Evolutionary conservation across 139 green algal genomes (phyloP), one percentile per base, ranked within the genome.

Genomic region (Chloropicon primus): DNA sequence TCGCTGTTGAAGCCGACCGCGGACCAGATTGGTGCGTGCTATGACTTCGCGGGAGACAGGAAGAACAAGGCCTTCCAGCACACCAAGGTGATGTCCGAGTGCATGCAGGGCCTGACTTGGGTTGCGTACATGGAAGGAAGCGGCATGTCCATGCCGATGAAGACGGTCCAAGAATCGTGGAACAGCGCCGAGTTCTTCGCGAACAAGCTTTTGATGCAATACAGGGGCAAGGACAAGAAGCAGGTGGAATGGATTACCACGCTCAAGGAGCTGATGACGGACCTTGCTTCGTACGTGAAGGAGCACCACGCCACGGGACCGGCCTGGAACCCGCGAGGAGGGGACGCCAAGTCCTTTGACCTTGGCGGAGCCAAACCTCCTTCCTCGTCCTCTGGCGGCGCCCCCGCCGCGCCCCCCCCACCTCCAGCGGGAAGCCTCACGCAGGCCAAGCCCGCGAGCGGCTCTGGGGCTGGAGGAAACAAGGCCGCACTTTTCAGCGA

Each of bases 161-260:
- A 90, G 82, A 89, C 93, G 28, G 89, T 97, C 10, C 81, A 88
- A 1, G 91, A 98, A 29, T 78, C 28, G 25, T 93, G 85, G 89
- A 84, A 91, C 22, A 78, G 82, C 21, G 90, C 93, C 1, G 91
- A 97, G 79, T 97, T 97, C 77, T 97, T 86, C 54, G 81, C 89
- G 26, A 97, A 96, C 84, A 97, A 97, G 84, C 77, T 94, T 21
- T 83, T 97, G 3, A 88, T 90, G 80, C 86, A 93, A 80, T 85
- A 88, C 77, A 81, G 81, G 1, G 78, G 75, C 75, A 87, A 87
- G 76, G 87, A 90, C 29, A 74, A 73, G 21, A 76, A 41, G 17
- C 85, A 91, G 41, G 87, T 88, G 22, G 81, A 82, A 1, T 97
- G 91, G 91, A 86, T 91, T 24, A 89, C 88, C 73, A 83, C 83